Evolutionary conservation across 192 early-diverging fungal genomes (phyloP).

Genomic region (Phycomyces blakesleeanus): DNA sequence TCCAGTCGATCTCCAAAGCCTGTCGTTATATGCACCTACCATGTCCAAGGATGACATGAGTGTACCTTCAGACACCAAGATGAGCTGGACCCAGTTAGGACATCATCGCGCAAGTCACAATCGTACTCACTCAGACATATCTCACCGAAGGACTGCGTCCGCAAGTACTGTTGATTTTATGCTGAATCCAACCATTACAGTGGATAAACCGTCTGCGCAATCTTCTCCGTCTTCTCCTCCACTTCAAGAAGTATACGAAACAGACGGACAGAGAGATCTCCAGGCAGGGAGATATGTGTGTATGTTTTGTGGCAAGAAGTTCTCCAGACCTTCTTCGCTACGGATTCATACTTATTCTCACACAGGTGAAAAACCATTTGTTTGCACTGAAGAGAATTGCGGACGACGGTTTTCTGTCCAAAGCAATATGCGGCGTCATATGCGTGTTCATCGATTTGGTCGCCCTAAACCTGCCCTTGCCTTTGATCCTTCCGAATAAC

Average conservation of each 20-base stretch:
- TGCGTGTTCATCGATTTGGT: constrained; percentile 47
- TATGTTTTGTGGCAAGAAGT: constrained; percentile 57
- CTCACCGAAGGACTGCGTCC: constrained; percentile 7
- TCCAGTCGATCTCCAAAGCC: constrained; percentile 1
- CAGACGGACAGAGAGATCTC: constrained; percentile 8
- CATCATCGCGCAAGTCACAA: not conserved
- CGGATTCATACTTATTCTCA: constrained; percentile 73
- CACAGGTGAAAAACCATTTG: constrained; percentile 74
- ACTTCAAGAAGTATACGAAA: not conserved
- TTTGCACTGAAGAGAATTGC: constrained; percentile 62
- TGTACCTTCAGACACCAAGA: not conserved
- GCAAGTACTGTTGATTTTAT: constrained; percentile 7
- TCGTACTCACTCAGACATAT: constrained; percentile 5
- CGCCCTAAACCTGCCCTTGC: not conserved
- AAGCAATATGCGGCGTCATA: constrained; percentile 72
- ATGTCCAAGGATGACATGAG: not conserved
- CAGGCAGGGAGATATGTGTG: constrained; percentile 51
- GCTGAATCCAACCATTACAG: not conserved
- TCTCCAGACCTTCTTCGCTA: constrained; percentile 67
- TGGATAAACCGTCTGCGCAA: not conserved
- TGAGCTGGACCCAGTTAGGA: not conserved
- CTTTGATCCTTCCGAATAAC: not conserved
- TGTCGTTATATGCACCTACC: constrained; percentile 3
- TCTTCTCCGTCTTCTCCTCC: not conserved
- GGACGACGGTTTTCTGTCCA: constrained; percentile 65